Conservation (phyloP, 371 early-diverging fungal species). For the Mucor lusitanicus region DNA sequence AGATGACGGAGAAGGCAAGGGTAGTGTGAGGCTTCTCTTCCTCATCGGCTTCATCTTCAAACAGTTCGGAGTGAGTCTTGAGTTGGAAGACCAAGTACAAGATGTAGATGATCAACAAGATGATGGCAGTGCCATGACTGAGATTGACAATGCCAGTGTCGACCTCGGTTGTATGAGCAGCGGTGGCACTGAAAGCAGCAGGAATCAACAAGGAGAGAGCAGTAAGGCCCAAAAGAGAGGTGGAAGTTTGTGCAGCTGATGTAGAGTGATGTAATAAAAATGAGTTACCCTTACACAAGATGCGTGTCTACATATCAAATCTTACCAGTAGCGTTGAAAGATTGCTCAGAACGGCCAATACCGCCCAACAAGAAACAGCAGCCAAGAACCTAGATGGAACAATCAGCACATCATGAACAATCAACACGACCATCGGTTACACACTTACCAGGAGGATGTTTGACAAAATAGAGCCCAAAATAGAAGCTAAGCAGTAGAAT, state of each 20-base stretch:
- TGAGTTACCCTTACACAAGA: not conserved
- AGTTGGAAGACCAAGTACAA: conserved; percentile 80
- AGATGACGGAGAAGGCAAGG: conserved; percentile 37
- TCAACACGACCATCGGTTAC: too few species aligned
- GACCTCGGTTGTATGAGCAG: conserved; percentile 23
- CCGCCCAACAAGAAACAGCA: conserved; percentile 84
- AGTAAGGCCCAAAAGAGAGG: conserved; percentile 75
- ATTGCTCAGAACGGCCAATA: conserved; percentile 63
- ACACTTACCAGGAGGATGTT: conserved; percentile 70
- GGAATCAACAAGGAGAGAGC: conserved; percentile 79
- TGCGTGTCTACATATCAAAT: not conserved
- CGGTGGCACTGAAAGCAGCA: conserved; percentile 67
- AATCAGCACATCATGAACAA: not conserved
- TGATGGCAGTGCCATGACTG: conserved; percentile 73
- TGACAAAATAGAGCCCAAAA: conserved; percentile 83
- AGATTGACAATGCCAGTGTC: conserved; percentile 56
- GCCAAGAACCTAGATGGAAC: conserved; percentile 54
- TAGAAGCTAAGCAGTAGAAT: conserved; percentile 55
- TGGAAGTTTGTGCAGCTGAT: conserved; percentile 74
- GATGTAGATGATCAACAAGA: conserved; percentile 71
- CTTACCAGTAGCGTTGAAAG: conserved; percentile 72
- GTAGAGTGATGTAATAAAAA: not conserved
- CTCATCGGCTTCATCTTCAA: conserved; percentile 53
- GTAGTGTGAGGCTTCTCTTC: conserved; percentile 55
- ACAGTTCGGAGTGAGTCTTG: conserved; percentile 68